Percentiles rank a stretch among this genome's conserved stretches.
Evolutionary conservation across 2,329 filamentous ascomycete species (phyloP).

Genomic region (Lecanicillium sp.): DNA sequence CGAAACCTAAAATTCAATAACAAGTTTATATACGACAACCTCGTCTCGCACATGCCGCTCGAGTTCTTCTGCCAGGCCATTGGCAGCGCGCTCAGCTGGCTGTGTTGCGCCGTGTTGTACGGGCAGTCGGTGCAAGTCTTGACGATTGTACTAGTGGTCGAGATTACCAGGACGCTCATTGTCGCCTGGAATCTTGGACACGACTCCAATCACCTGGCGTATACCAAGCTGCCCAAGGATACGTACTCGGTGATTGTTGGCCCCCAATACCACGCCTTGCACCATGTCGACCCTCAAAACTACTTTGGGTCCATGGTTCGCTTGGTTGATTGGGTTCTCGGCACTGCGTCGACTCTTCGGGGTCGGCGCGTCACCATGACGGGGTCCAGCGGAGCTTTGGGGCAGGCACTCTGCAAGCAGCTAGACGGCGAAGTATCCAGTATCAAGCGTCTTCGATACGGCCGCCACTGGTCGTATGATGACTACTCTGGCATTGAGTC

Average conservation of each 20-base stretch:
- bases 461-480: slow-evolving; percentile 8
- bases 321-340: slow-evolving; percentile 11
- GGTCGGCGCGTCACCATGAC: slow-evolving; percentile 12
- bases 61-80: slow-evolving; percentile 7
- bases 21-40: slow-evolving; percentile 5
- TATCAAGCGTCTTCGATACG: slow-evolving; percentile 5
- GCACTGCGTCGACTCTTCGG: slow-evolving; percentile 10
- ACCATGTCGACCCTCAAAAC: slow-evolving; percentile 13
- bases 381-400: slow-evolving; percentile 9
- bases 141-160: slow-evolving; percentile 5
- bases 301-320: slow-evolving; percentile 14
- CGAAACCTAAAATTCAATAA: slow-evolving; percentile 7
- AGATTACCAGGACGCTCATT: slow-evolving; percentile 3
- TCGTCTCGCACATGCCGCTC: slow-evolving; percentile 8
- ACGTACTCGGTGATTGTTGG: slow-evolving; percentile 9
- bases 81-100: slow-evolving; percentile 7
- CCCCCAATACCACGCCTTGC: slow-evolving; percentile 12
- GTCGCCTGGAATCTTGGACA: slow-evolving; percentile 9
- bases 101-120: not conserved
- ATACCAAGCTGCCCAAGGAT: slow-evolving; percentile 9
- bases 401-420: slow-evolving; percentile 2
- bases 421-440: slow-evolving; percentile 6
- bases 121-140: not conserved
- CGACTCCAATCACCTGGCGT: slow-evolving; percentile 12
- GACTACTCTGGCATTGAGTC: slow-evolving; percentile 4